These are phyloP conservation scores for Crithidia acanthocephali DNA, from an alignment of 208 protist species.

Conservation along the genomic window DNA sequence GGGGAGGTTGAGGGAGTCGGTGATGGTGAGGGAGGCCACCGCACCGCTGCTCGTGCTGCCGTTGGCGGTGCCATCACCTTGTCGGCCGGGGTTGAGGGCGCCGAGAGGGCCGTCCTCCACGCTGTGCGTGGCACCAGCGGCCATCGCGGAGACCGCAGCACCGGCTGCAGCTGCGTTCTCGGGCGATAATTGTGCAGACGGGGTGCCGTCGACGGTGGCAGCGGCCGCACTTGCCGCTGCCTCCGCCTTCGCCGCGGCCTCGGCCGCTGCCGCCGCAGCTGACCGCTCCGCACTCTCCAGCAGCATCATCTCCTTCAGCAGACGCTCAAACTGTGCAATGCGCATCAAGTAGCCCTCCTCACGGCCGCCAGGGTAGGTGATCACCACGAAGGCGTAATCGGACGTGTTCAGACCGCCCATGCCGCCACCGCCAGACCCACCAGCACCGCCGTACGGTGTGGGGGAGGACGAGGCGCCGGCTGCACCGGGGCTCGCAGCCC, in stretches of 20 bases:
- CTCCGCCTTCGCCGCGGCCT: neutral
- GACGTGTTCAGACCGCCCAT: neutral
- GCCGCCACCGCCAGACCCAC: neutral
- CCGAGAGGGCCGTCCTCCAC: conserved; percentile 1
- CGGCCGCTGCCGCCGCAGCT: neutral
- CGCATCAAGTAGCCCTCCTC: conserved; percentile 40
- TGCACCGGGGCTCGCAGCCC: neutral
- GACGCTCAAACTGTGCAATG: conserved; percentile 16
- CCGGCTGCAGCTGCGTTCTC: neutral
- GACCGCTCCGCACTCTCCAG: conserved; percentile 16
- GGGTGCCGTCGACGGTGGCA: neutral
- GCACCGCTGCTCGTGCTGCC: neutral
- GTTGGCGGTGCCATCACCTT: neutral
- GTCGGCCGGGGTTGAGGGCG: neutral
- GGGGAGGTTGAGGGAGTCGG: conserved; percentile 1
- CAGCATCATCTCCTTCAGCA: conserved; percentile 31
- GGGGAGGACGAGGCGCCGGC: neutral
- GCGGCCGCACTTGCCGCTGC: neutral
- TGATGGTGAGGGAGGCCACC: neutral
- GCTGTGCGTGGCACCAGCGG: neutral
- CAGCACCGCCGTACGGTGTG: neutral
- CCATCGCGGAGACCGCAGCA: too few species aligned
- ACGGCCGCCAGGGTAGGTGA: conserved; percentile 12
- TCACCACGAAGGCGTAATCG: conserved; percentile 34
- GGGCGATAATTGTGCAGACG: neutral